phyloP scores from a whole-genome alignment of 169 alveolate genomes.

The Plasmodium vivax region DNA sequence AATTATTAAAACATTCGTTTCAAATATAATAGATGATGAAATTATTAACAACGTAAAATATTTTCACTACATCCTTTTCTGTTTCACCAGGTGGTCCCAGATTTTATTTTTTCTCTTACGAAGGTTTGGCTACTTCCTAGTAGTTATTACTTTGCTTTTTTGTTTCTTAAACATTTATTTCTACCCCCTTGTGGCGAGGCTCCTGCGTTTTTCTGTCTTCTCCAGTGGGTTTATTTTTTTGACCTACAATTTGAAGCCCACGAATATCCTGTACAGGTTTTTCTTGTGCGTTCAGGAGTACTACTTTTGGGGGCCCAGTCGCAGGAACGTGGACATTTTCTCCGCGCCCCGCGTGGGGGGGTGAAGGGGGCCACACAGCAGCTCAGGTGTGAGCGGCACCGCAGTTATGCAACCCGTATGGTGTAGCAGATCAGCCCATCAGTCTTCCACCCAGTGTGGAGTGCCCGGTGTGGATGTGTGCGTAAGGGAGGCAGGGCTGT shows the following conservation, averaged over 20 bases:
- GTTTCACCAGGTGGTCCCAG: slow-evolving; percentile 23
- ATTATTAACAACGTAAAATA: slow-evolving; percentile 62
- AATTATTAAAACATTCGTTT: slow-evolving; percentile 44
- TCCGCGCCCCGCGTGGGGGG: background rate
- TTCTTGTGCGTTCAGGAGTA: slow-evolving; percentile 47
- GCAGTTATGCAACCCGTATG: no score
- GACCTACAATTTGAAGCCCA: slow-evolving; percentile 73
- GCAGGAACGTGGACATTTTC: slow-evolving; percentile 15
- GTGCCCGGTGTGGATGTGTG: no score
- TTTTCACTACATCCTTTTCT: slow-evolving; percentile 44
- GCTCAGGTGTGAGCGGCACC: no score
- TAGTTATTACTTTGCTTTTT: slow-evolving; percentile 15
- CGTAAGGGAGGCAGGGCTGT: no score
- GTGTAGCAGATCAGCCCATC: no score
- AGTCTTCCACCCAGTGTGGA: no score
- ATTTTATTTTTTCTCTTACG: slow-evolving; percentile 23
- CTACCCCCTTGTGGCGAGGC: slow-evolving; percentile 37
- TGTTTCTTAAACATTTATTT: slow-evolving; percentile 43
- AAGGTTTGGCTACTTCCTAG: slow-evolving; percentile 62
- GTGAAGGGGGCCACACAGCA: background rate
- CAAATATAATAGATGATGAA: slow-evolving; percentile 62
- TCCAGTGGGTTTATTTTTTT: slow-evolving; percentile 38
- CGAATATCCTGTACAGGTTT: slow-evolving; percentile 42
- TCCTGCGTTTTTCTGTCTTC: slow-evolving; percentile 19
- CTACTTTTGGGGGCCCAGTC: slow-evolving; percentile 13